A percentile compares a stretch with the other conserved stretches of the same genome.
Evolutionary conservation across 805 yeast species (phyloP).

Genomic region (Kregervanrija pseudodelftensis): DNA sequence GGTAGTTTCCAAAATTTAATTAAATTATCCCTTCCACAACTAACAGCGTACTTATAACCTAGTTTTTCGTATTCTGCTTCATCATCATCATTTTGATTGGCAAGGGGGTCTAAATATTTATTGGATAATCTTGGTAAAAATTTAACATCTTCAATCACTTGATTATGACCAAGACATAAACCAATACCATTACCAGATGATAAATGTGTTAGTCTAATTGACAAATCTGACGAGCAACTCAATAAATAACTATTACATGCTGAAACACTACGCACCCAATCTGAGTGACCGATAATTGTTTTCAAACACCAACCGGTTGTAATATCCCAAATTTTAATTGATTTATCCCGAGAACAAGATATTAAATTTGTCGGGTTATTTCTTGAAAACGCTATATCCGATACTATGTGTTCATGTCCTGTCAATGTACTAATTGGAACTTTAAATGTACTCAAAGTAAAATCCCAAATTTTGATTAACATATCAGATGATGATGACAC

Average conservation of each 20-base stretch:
- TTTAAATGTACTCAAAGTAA: conserved; percentile 15
- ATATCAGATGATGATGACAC: conserved; percentile 50
- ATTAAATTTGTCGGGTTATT: conserved; percentile 41
- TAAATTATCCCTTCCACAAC: conserved; percentile 74
- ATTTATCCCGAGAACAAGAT: conserved; percentile 57
- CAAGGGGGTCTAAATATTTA: conserved; percentile 35
- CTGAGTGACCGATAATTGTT: conserved; percentile 72
- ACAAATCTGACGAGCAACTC: conserved; percentile 75
- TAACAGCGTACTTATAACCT: conserved; percentile 67
- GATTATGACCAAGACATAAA: conserved; percentile 67
- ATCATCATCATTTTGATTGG: conserved; percentile 1
- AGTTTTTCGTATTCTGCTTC: conserved; percentile 27
- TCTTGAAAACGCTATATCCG: conserved; percentile 48
- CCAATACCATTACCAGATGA: conserved; percentile 63
- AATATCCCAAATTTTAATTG: conserved; percentile 62
- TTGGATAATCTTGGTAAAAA: conserved; percentile 54
- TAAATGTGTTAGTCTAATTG: conserved; percentile 57
- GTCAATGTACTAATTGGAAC: conserved; percentile 50
- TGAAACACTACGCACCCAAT: conserved; percentile 69
- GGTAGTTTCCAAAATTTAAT: conserved; percentile 77
- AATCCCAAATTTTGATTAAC: conserved; percentile 65
- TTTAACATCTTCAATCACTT: conserved; percentile 69
- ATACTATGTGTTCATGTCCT: conserved; percentile 87
- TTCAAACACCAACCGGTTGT: conserved; percentile 58
- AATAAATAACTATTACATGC: conserved; percentile 49